Percentiles rank a stretch among this genome's conserved stretches.
Evolutionary conservation across 192 early-diverging fungal species (phyloP).

Genomic region (Umbelopsis vinacea): DNA sequence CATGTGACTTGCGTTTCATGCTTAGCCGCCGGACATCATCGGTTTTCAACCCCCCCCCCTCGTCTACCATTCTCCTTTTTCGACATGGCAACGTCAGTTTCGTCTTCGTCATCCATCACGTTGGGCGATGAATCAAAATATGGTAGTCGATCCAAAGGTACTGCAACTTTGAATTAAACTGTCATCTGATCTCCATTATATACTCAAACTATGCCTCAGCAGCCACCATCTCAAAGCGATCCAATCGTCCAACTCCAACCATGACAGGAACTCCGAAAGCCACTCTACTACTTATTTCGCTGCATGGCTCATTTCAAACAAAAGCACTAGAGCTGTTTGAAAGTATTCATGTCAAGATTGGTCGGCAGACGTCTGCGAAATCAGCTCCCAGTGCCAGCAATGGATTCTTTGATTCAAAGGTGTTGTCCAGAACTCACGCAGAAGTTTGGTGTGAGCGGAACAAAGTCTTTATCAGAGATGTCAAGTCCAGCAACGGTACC

Average conservation of each 20-base stretch:
- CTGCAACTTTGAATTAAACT: too few species aligned
- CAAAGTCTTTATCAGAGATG: slow-evolving; percentile 73
- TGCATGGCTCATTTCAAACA: slow-evolving; percentile 50
- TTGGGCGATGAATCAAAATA: slow-evolving; percentile 11
- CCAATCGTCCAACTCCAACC: neutral
- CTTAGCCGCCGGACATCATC: too few species aligned
- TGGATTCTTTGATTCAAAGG: slow-evolving; percentile 86
- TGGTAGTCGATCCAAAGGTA: slow-evolving; percentile 22
- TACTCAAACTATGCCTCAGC: neutral
- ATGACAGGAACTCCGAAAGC: slow-evolving; percentile 21
- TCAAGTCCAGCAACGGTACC: slow-evolving; percentile 82
- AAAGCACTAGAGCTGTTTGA: slow-evolving; percentile 62
- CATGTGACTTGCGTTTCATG: slow-evolving; percentile 15
- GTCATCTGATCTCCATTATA: neutral
- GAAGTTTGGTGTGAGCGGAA: slow-evolving; percentile 70
- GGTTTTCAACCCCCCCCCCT: neutral
- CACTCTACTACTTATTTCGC: slow-evolving; percentile 49
- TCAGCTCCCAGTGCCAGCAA: slow-evolving; percentile 65
- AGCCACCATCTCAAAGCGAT: neutral
- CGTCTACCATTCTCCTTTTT: neutral
- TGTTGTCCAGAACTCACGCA: slow-evolving; percentile 76
- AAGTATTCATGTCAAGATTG: slow-evolving; percentile 61
- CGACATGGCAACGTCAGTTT: slow-evolving; percentile 19
- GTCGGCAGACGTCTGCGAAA: slow-evolving; percentile 69
- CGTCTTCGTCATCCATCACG: slow-evolving; percentile 13